Evolutionary conservation across 148 eudicot species (phyloP).

Genomic region (Tetragonia tetragonoides): DNA sequence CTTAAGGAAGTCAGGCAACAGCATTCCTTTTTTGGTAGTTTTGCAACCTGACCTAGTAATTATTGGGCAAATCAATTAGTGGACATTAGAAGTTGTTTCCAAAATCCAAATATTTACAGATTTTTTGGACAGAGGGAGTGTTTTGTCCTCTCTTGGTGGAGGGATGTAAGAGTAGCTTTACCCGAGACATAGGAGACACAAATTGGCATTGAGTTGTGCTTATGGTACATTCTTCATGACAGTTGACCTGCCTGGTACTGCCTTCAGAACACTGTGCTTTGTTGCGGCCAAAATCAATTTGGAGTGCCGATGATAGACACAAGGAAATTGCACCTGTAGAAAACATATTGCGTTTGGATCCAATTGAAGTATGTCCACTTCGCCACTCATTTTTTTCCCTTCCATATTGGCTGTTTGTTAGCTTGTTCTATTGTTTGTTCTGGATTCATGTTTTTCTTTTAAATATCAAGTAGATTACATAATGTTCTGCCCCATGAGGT

Average conservation of each 20-base stretch:
- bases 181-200: background rate
- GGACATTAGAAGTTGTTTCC: background rate
- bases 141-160: background rate
- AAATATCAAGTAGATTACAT: background rate
- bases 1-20: background rate
- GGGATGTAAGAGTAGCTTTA: background rate
- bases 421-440: background rate
- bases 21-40: background rate
- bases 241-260: constrained; percentile 90
- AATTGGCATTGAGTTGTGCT: constrained; percentile 3
- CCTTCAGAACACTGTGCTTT: constrained; percentile 61
- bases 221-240: constrained; percentile 35
- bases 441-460: constrained; percentile 5
- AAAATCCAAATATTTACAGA: background rate
- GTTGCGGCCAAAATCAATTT: constrained; percentile 76
- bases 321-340: constrained; percentile 74
- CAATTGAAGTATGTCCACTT: constrained; percentile 64
- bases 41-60: background rate
- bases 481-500: background rate
- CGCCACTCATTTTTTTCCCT: background rate
- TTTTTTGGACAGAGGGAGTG: background rate
- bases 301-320: constrained; percentile 70
- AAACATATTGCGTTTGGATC: constrained; percentile 78
- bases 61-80: background rate
- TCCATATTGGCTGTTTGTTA: background rate